Percentiles rank a stretch among this genome's conserved stretches.
Conservation (phyloP, 805 yeast genomes). For the Sugiyamaella smithiae region DNA sequence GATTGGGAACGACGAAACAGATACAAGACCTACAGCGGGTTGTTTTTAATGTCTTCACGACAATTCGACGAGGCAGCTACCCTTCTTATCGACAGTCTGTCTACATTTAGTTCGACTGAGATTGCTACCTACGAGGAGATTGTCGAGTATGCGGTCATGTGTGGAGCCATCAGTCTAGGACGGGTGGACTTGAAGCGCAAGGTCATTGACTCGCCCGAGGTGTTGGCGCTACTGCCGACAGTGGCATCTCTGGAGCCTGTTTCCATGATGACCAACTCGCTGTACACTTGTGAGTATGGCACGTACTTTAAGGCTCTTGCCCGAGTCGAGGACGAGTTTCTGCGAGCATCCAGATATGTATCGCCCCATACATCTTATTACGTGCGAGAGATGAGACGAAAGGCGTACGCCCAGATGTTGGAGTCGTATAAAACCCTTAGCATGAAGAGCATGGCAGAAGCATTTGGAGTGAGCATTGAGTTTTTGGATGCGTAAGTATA, state of each 20-base stretch:
- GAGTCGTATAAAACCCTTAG: conserved; percentile 93
- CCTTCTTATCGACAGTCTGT: conserved; percentile 81
- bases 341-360: conserved; percentile 63
- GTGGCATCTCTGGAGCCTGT: conserved; percentile 74
- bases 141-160: conserved; percentile 80
- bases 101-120: conserved; percentile 94
- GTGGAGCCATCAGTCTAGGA: conserved; percentile 81
- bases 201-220: conserved; percentile 91
- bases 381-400: conserved; percentile 89
- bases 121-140: conserved; percentile 84
- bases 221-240: conserved; percentile 72
- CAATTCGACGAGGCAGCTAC: conserved; percentile 83
- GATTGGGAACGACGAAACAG: conserved; percentile 99
- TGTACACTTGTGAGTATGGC: conserved; percentile 85
- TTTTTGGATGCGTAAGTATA: conserved; percentile 57
- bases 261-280: conserved; percentile 74
- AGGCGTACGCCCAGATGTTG: conserved; percentile 88
- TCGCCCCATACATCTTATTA: conserved; percentile 78
- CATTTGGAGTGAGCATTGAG: conserved; percentile 84
- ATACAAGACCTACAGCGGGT: conserved; percentile 86
- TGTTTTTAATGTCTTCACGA: conserved; percentile 79
- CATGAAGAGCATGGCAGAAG: conserved; percentile 87
- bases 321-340: conserved; percentile 69
- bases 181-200: conserved; percentile 81
- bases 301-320: conserved; percentile 73